These are phyloP conservation scores for Cadophora malorum DNA, from an alignment of 2,329 filamentous ascomycete genomes.

Conservation along the genomic window DNA sequence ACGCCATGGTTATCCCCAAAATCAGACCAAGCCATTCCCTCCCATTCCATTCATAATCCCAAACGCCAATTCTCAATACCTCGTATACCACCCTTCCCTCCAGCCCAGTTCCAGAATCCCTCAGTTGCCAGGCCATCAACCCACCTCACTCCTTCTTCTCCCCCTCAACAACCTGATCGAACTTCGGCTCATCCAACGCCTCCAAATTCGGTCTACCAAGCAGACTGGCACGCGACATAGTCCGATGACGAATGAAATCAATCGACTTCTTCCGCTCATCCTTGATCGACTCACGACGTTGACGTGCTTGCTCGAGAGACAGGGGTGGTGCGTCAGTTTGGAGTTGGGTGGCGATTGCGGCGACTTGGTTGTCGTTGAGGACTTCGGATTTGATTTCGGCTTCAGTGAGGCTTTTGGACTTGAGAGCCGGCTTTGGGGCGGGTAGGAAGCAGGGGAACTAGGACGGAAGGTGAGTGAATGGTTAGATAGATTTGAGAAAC, in stretches of 20 bases:
- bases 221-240: conserved; percentile 19
- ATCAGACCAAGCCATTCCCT: not conserved
- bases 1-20: conserved; percentile 1
- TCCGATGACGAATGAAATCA: conserved; percentile 33
- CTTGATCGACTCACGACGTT: conserved; percentile 32
- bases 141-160: conserved; percentile 5
- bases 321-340: conserved; percentile 22
- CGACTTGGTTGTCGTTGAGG: conserved; percentile 17
- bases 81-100: no score
- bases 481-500: not conserved
- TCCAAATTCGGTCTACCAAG: conserved; percentile 16
- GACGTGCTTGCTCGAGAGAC: conserved; percentile 32
- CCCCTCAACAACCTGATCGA: conserved; percentile 4
- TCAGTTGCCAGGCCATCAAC: not conserved
- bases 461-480: not conserved
- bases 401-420: conserved; percentile 28
- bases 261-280: conserved; percentile 30
- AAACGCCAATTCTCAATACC: conserved; percentile 2
- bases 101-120: no score
- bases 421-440: conserved; percentile 8
- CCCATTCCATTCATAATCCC: conserved; percentile 1
- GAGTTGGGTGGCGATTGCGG: conserved; percentile 14
- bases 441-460: conserved; percentile 5
- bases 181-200: conserved; percentile 12
- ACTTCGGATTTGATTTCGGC: conserved; percentile 24